Evolutionary conservation across 2,329 filamentous ascomycete genomes (phyloP).

Genomic region (Didymellaceae sp.): DNA sequence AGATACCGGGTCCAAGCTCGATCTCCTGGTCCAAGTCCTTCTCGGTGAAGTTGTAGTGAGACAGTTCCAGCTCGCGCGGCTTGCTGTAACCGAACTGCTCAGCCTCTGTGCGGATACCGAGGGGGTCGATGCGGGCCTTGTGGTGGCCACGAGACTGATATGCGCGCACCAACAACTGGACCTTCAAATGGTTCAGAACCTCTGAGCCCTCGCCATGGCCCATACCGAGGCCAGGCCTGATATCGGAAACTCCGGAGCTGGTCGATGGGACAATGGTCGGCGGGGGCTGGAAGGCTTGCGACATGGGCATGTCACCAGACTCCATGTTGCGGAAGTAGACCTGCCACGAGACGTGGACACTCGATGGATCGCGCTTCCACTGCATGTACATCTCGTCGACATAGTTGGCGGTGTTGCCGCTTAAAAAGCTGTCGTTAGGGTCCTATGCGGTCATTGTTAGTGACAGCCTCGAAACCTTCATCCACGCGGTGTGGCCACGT

Average conservation of each 20-base stretch:
- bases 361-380: slow-evolving; percentile 92
- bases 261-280: slow-evolving; percentile 87
- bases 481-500: slow-evolving; percentile 42
- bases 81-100: slow-evolving; percentile 84
- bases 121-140: slow-evolving; percentile 96
- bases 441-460: slow-evolving; percentile 60
- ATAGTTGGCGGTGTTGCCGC: slow-evolving; percentile 97
- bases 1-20: slow-evolving; percentile 88
- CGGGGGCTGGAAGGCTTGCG: slow-evolving; percentile 94
- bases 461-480: slow-evolving; percentile 2
- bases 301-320: slow-evolving; percentile 95
- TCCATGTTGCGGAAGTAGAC: slow-evolving; percentile 99
- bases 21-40: slow-evolving; percentile 93
- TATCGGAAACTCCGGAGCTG: slow-evolving; percentile 74
- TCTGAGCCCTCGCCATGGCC: slow-evolving; percentile 75
- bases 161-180: slow-evolving; percentile 93
- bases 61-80: slow-evolving; percentile 90
- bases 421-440: slow-evolving; percentile 93
- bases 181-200: slow-evolving; percentile 95
- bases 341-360: slow-evolving; percentile 98
- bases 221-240: slow-evolving; percentile 72
- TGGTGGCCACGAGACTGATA: slow-evolving; percentile 98
- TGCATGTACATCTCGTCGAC: slow-evolving; percentile 99
- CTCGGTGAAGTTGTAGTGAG: slow-evolving; percentile 94
- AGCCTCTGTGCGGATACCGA: slow-evolving; percentile 87